Base-by-base conservation (phyloP, 2,329 filamentous ascomycete species). In the Rhytidhysteron rufulum region DNA sequence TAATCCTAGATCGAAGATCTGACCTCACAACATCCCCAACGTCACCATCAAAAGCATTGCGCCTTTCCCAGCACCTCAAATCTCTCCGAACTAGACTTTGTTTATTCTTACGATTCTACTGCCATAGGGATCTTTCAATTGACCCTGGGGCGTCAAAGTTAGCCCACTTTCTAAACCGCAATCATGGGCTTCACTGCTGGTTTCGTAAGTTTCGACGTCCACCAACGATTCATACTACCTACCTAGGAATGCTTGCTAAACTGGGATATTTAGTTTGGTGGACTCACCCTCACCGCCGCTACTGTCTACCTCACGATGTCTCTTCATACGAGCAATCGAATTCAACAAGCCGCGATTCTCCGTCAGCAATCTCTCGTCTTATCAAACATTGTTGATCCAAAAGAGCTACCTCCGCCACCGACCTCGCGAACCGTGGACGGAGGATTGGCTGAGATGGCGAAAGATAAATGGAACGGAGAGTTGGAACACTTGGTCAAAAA, bases 161-260 rank as follows among this genome's bases (percentile, higher is more conserved):
- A n/a, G 16, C 16, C 16, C 13, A 16, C 27, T 18, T 34, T 13
- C 13, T 20, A n/a, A n/a, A 44, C 10, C 49, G n/a, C n/a, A n/a
- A n/a, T n/a, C n/a, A 75, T 75, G 72, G 72, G 72, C 57, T 74
- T 75, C 64, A 71, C 69, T 44, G 72, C 70, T 15, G 72, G 72
- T 62, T 71, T 75, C 51, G 72, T 75, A 63, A 34, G 63, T 56
- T 18, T 18, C 24, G 15, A n/a, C 29, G 13, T 9, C 17, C 5
- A 15, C 2, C 29, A 31, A 25, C 34, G 6, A 18, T 16, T 25
- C 31, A 36, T 24, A 11, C 15, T 10, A 7, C 6, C 20, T 13
- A 42, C 4, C 21, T 25, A 29, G 27, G 22, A 8, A 25, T 21
- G 16, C 33, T 31, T 32, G 13, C 47, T 49, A 25, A 51, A 43